Conservation (phyloP, 2,329 filamentous ascomycete species). For the Scopulariopsis brevicaulis region DNA sequence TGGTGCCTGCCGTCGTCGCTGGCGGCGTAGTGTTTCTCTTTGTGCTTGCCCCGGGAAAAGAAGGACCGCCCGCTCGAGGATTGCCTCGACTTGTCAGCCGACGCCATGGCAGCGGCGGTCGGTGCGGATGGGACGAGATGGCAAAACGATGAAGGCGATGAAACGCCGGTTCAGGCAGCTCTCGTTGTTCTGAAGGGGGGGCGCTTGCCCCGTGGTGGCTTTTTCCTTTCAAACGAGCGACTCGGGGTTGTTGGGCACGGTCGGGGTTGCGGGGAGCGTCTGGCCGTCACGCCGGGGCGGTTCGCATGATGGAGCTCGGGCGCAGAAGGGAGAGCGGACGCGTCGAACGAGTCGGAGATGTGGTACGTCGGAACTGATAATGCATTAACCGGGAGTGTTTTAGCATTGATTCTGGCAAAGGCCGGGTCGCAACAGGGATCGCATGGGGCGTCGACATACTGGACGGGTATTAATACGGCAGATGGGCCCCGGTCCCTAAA, state of each 20-base stretch:
- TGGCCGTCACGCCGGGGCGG: not conserved
- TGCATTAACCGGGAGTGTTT: constrained; percentile 6
- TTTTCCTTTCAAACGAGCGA: not conserved
- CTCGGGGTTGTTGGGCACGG: not conserved
- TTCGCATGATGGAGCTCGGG: constrained; percentile 3
- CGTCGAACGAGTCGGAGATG: not conserved
- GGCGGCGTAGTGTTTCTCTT: constrained; percentile 46
- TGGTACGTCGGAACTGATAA: constrained; percentile 1
- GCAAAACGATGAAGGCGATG: constrained; percentile 3
- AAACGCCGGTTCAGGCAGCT: constrained; percentile 3
- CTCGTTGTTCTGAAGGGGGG: not conserved
- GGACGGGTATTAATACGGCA: not conserved
- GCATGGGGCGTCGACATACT: not conserved
- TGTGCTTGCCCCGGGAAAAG: constrained; percentile 83
- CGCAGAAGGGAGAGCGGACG: not conserved
- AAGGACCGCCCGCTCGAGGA: constrained; percentile 60
- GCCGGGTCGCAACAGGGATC: not conserved
- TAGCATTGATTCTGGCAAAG: constrained; percentile 6
- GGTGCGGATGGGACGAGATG: constrained; percentile 8
- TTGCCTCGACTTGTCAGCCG: constrained; percentile 70
- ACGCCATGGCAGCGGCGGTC: constrained; percentile 33
- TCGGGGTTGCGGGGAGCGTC: not conserved
- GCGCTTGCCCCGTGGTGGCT: not conserved
- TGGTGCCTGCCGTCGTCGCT: constrained; percentile 45
- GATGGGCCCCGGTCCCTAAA: not conserved